Base-by-base conservation (phyloP, 768 basidiomycete species). In the Pholiota molesta region DNA sequence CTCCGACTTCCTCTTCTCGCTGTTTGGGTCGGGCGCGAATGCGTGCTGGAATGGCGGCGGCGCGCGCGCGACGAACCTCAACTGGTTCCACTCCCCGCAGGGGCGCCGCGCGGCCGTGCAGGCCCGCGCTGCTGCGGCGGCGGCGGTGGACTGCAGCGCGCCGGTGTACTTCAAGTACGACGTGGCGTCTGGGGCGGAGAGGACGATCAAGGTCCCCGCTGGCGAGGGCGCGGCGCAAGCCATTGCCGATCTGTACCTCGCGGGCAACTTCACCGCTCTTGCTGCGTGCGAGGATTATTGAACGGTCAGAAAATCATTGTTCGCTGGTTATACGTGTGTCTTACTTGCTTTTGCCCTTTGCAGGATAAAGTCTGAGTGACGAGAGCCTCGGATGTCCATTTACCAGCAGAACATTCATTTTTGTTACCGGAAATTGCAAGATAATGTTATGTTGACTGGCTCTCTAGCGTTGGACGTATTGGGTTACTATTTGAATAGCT, bases 51-150 rank as follows among this genome's bases (percentile, higher is more conserved):
- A 54, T 39, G 55, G 55, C 5, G 57, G 57, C 10, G 61, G 61
- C n/a, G 8, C 47, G 5, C 28, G 51, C 4, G 56, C 55, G 17
- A 56, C 49, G 13, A 28, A 58, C 35, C 33, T 62, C 19, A 57
- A 62, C 47, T 62, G 55, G 55, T 62, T 62, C 55, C 61, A 57
- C 33, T 62, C 61, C 9, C 49, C 56, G 9, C 56, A 52, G 23
- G 37, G 51, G 21, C 31, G 40, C 11, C 56, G 56, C 11, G 31
- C 33, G 16, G 33, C 26, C 45, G n/a, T n/a, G n/a, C 7, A 47
- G 8, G 45, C 45, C n/a, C n/a, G n/a, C 45, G 21, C 19, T 7
- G 45, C 8, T 26, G 19, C 19, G 21, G 45, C 10, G 17, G 7
- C n/a, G 21, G 47, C 21, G 9, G 19, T 1, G 7, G 11, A 23